A percentile compares a stretch with the other conserved stretches of the same genome.
These are phyloP conservation scores for Cylindrotheca fusiformis DNA, from an alignment of 108 stramenopile species.

Conservation along the genomic window DNA sequence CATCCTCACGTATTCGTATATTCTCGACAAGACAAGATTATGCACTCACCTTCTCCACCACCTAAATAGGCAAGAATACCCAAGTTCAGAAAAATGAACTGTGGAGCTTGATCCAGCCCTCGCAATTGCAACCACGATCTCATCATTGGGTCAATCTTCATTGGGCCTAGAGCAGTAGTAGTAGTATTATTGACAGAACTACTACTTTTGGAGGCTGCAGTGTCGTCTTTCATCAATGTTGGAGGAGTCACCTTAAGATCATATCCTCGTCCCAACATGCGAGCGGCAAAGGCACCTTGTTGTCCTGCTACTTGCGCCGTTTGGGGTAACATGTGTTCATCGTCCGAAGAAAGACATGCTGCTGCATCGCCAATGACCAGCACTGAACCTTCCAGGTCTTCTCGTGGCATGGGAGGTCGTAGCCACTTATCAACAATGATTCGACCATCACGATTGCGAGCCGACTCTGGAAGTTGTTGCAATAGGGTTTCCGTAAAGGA, in stretches of 20 bases:
- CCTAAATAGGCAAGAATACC: conserved; percentile 72
- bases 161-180: conserved; percentile 14
- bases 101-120: conserved; percentile 49
- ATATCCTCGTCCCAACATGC: conserved; percentile 60
- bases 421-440: conserved; percentile 61
- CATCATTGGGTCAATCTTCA: conserved; percentile 43
- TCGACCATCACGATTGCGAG: conserved; percentile 36
- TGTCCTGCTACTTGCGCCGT: conserved; percentile 83
- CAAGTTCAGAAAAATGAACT: conserved; percentile 64
- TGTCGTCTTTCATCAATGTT: conserved; percentile 5
- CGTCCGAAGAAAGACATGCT: conserved; percentile 8
- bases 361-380: conserved; percentile 68
- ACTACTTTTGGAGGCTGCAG: conserved; percentile 6
- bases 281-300: conserved; percentile 68
- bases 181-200: no score
- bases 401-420: conserved; percentile 33
- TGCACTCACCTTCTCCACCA: conserved; percentile 44
- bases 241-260: conserved; percentile 43
- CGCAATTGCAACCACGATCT: conserved; percentile 46
- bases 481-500: conserved; percentile 52
- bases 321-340: conserved; percentile 40
- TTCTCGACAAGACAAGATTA: neutral
- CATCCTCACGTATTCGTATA: no score
- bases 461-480: conserved; percentile 36
- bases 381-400: conserved; percentile 40